Base-by-base conservation (phyloP, 164 flowering plant species). In the Protea cynaroides region DNA sequence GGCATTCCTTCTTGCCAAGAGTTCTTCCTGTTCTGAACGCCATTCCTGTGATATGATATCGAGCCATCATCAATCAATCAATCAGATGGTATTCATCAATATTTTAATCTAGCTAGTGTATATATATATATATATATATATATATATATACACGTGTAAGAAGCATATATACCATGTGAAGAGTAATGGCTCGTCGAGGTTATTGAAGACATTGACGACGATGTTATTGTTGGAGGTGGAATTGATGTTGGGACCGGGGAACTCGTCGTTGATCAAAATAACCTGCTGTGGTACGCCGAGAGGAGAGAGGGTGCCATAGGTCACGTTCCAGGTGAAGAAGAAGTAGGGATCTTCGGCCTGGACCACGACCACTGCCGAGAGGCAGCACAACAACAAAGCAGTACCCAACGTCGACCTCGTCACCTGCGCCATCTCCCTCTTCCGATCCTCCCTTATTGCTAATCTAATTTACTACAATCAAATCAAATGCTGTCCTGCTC, bases 191-290 rank as follows among this genome's bases (percentile, higher is more conserved):
- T 84, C 84, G 24, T 81, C 79, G 18, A 84, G 81, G 22, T 79
- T 53, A 70, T 82, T 84, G 71, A 78, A 83, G 29, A 84, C 83
- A 23, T 84, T 84, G 72, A 84, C 51, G 59, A 82, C 80, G n/a
- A 84, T 18, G 53, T 83, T 84, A 78, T 84, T 79, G 78, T 84
- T 84, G 69, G 80, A 73, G 37, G 86, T 83, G 65, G 83, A 69
- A 67, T 84, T 81, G 68, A 84, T 76, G 66, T 69, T 76, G 3
- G 89, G 89, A 3, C 89, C 89, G 0, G 86, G 89, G 68, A 84
- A 84, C 56, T 81, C 57, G 21, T 72, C 81, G 53, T 84, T 84
- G 67, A 84, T 82, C 19, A 80, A 72, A 64, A 84, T 84, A 36
- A 55, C 83, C 60, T 78, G 73, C 47, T 82, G 81, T 10, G 81